phyloP scores from a whole-genome alignment of 768 basidiomycete species.

The Russula ochroleuca region DNA sequence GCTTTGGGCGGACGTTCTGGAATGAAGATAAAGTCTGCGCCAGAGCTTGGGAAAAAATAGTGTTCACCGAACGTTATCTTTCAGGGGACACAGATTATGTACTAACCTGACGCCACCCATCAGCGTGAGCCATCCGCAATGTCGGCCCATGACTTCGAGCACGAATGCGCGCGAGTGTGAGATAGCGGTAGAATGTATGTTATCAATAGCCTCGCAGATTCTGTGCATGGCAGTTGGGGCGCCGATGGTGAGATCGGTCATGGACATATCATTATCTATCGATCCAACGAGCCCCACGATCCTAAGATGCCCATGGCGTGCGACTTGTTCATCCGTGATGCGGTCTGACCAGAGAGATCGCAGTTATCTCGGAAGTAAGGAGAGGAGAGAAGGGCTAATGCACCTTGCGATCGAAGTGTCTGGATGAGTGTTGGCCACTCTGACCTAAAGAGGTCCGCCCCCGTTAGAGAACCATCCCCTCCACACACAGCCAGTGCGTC shows the following conservation, averaged over 20 bases:
- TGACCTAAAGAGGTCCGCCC: slow-evolving; percentile 86
- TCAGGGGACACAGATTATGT: not conserved
- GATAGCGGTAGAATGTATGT: slow-evolving; percentile 93
- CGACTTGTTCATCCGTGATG: slow-evolving; percentile 70
- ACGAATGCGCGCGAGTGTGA: slow-evolving; percentile 98
- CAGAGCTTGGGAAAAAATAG: slow-evolving; percentile 48
- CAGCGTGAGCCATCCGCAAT: slow-evolving; percentile 98
- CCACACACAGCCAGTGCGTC: slow-evolving; percentile 96
- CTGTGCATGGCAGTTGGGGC: slow-evolving; percentile 93
- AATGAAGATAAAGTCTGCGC: slow-evolving; percentile 97
- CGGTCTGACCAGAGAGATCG: slow-evolving; percentile 41
- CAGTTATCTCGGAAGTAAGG: not conserved
- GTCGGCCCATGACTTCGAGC: slow-evolving; percentile 98
- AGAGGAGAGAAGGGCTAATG: slow-evolving; percentile 23
- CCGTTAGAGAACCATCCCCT: slow-evolving; percentile 94
- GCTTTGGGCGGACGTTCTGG: slow-evolving; percentile 82
- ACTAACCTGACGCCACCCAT: slow-evolving; percentile 85
- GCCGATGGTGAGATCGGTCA: slow-evolving; percentile 97
- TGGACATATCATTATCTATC: slow-evolving; percentile 98
- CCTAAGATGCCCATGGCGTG: slow-evolving; percentile 76
- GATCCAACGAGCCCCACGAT: slow-evolving; percentile 99
- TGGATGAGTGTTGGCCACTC: slow-evolving; percentile 91
- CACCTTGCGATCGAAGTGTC: slow-evolving; percentile 61
- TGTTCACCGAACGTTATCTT: not conserved
- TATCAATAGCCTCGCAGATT: slow-evolving; percentile 97